Base-by-base conservation (phyloP, 176 grass and related monocot species). In the Paspalum vaginatum region DNA sequence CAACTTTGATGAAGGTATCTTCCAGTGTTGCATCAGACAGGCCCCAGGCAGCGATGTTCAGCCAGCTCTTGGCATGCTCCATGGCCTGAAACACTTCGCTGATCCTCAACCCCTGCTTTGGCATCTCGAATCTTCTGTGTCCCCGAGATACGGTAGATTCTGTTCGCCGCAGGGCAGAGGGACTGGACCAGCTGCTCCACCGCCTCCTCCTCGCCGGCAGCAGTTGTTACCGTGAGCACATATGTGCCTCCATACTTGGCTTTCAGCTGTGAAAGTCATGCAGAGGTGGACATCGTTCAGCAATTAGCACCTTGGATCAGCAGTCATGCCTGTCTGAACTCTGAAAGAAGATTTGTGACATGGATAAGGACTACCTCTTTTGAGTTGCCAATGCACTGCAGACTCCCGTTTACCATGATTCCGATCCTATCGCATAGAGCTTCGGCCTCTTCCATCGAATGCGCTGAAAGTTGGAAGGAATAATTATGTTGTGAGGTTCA, bases 381-480 rank as follows among this genome's bases (percentile, higher is more conserved):
- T 8, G 88, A 80, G 69, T 76, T 87, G 45, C 91, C 91, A 62
- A 88, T 88, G 76, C 88, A 91, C 39, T 81, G 91, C 17, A 91
- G 69, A 14, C 55, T 77, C 20, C 91, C 88, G 0, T 94, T 65
- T 25, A 82, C 83, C 1, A 94, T 74, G 17, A 91, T 91, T 54
- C 76, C 91, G 14, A 94, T 77, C 26, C 80, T 61, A 55, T 94
- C 91, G 41, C 88, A 94, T 13, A 94, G 61, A 58, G 76, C 75
- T 78, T 94, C 86, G 11, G 88, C 91, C 48, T 94, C 91, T 75
- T 94, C 88, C 91, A 94, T 94, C 7, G 86, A 94, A 70, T 94
- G 91, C 14, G 91, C 91, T 94, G 88, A 50, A 68, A 60, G 42
- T 75, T 61, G 22, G 22, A 32, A 15, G 18, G 32, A 61, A 42